These are phyloP conservation scores for Cryphonectria naterciae DNA, from an alignment of 2,329 filamentous ascomycete genomes.

Conservation along the genomic window DNA sequence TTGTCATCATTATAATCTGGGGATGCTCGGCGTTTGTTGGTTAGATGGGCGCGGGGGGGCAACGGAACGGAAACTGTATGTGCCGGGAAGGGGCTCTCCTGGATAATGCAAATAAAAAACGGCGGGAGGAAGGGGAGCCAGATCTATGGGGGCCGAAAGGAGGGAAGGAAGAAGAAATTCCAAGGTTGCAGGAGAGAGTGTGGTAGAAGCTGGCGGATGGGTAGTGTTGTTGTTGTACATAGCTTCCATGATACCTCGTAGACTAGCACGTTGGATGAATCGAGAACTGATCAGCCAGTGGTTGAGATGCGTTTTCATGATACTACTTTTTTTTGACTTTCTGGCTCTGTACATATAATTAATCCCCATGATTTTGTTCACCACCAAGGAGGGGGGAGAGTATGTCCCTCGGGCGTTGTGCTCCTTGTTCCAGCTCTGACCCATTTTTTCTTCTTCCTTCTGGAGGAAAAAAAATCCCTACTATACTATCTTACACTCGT, in stretches of 20 bases:
- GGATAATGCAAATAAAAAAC: conserved; percentile 14
- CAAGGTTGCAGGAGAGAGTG: background rate
- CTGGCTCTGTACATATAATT: background rate
- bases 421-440: too few relatives aligned
- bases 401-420: background rate
- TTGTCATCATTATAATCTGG: conserved; percentile 18
- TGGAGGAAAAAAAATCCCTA: too few relatives aligned
- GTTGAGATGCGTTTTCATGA: conserved; percentile 3
- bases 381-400: background rate
- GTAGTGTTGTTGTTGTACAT: conserved; percentile 25
- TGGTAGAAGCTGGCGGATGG: background rate
- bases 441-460: background rate
- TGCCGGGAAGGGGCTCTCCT: conserved; percentile 5
- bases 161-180: background rate
- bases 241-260: conserved; percentile 34
- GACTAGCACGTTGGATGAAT: conserved; percentile 30
- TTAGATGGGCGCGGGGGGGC: conserved; percentile 12
- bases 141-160: background rate
- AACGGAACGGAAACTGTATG: background rate
- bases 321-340: background rate
- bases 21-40: conserved; percentile 12
- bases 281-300: conserved; percentile 2
- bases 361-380: background rate
- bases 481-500: background rate
- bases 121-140: conserved; percentile 8